Evolutionary conservation across 2,329 filamentous ascomycete genomes (phyloP).

Genomic region (Penicillium carneum): DNA sequence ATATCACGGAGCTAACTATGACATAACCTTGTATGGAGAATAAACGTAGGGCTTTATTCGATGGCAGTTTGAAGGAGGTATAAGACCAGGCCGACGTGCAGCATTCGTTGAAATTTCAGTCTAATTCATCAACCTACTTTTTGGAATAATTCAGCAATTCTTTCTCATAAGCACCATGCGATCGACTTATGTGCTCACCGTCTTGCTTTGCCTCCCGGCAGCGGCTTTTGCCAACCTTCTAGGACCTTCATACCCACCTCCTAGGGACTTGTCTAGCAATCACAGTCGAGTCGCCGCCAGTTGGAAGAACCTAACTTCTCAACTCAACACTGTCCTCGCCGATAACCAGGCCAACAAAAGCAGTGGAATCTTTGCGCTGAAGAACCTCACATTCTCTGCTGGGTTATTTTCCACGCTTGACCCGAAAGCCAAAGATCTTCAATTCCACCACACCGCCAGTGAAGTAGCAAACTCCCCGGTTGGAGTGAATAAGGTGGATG

Average conservation of each 20-base stretch:
- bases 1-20: not conserved
- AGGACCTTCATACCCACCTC: constrained; percentile 47
- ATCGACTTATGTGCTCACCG: not conserved
- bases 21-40: not conserved
- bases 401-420: constrained; percentile 53
- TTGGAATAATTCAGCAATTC: not conserved
- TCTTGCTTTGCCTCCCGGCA: constrained; percentile 9
- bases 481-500: constrained; percentile 50
- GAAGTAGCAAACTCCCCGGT: constrained; percentile 40
- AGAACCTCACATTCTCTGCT: constrained; percentile 51
- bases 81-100: not conserved
- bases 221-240: constrained; percentile 30
- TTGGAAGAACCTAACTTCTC: constrained; percentile 47
- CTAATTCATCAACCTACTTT: not conserved
- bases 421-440: constrained; percentile 38
- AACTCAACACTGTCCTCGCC: constrained; percentile 28
- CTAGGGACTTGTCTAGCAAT: constrained; percentile 44
- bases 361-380: constrained; percentile 24
- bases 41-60: not conserved
- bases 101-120: not conserved
- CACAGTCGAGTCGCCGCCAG: constrained; percentile 42
- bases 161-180: constrained; percentile 3
- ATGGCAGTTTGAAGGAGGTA: not conserved
- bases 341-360: constrained; percentile 22
- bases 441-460: constrained; percentile 47